Conservation (phyloP, 805 yeast genomes). For the Spathaspora passalidarum region DNA sequence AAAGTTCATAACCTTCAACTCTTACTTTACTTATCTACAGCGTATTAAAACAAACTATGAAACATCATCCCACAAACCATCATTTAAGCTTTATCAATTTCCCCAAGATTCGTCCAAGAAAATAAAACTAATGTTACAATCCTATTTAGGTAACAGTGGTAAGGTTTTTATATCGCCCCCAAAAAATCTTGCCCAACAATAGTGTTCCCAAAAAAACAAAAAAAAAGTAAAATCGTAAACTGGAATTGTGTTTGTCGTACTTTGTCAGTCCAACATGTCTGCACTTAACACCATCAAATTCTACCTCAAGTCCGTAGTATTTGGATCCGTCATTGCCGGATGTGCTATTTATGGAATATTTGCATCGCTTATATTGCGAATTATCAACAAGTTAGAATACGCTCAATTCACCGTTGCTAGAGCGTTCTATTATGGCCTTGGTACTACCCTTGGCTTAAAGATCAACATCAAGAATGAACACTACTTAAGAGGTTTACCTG, state of each 20-base stretch:
- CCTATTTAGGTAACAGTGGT: too few relatives aligned
- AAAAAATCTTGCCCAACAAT: not conserved
- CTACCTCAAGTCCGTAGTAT: conserved; percentile 53
- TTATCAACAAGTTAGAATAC: conserved; percentile 72
- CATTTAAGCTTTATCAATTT: too few relatives aligned
- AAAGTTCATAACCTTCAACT: too few relatives aligned
- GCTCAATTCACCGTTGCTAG: conserved; percentile 91
- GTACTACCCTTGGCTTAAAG: conserved; percentile 63
- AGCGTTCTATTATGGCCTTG: conserved; percentile 64
- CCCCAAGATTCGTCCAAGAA: too few relatives aligned
- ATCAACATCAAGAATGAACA: conserved; percentile 69
- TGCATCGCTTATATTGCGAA: conserved; percentile 63
- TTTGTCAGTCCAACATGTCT: not conserved
- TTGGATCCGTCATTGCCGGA: conserved; percentile 49
- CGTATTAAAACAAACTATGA: too few relatives aligned
- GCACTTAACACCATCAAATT: conserved; percentile 34
- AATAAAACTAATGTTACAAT: too few relatives aligned
- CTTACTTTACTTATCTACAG: too few relatives aligned
- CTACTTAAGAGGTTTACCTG: conserved; percentile 56
- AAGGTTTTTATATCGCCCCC: too few relatives aligned
- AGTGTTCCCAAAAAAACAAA: too few relatives aligned
- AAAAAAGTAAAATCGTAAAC: too few relatives aligned
- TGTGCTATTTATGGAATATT: conserved; percentile 76
- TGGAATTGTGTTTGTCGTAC: too few relatives aligned
- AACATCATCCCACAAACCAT: too few relatives aligned